These are phyloP conservation scores for Protea cynaroides DNA, from an alignment of 164 flowering plant species.

Conservation along the genomic window DNA sequence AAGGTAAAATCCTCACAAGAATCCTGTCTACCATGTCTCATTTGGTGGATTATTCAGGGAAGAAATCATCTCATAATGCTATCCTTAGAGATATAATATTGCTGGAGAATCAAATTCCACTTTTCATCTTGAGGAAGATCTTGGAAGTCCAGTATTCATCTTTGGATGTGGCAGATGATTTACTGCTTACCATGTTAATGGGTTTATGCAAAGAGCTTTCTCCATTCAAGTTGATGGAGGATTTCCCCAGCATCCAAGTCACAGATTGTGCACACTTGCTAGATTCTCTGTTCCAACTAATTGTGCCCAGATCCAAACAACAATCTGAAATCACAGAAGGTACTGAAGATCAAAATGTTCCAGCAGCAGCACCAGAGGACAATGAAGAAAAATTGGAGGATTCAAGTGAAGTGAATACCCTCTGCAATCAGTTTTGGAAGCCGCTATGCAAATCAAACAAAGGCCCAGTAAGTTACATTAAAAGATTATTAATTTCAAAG, in stretches of 20 bases:
- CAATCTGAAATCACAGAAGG: neutral
- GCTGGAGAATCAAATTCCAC: slow-evolving; percentile 23
- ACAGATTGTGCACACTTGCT: slow-evolving; percentile 10
- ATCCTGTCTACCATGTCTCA: slow-evolving; percentile 4
- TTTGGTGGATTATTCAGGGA: slow-evolving; percentile 1
- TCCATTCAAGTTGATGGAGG: slow-evolving; percentile 6
- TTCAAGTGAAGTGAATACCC: neutral
- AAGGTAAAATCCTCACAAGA: neutral
- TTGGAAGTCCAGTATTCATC: slow-evolving; percentile 3
- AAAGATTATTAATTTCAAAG: neutral
- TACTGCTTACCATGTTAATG: neutral
- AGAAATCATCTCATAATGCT: slow-evolving; percentile 4
- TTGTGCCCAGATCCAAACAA: slow-evolving; percentile 5
- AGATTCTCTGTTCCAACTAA: slow-evolving; percentile 11
- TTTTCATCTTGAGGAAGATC: slow-evolving; percentile 14
- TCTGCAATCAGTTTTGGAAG: slow-evolving; percentile 7
- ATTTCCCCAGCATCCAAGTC: neutral
- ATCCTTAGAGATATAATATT: slow-evolving; percentile 16
- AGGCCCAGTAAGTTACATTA: neutral
- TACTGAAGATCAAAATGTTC: neutral
- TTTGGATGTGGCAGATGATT: neutral
- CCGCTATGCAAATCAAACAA: slow-evolving; percentile 7
- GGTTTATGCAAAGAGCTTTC: slow-evolving; percentile 9
- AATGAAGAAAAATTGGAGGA: neutral
- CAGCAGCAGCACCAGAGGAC: neutral